Evolutionary conservation across 1,284 basidiomycete genomes (phyloP).

Genomic region (Marasmius tenuissimus): DNA sequence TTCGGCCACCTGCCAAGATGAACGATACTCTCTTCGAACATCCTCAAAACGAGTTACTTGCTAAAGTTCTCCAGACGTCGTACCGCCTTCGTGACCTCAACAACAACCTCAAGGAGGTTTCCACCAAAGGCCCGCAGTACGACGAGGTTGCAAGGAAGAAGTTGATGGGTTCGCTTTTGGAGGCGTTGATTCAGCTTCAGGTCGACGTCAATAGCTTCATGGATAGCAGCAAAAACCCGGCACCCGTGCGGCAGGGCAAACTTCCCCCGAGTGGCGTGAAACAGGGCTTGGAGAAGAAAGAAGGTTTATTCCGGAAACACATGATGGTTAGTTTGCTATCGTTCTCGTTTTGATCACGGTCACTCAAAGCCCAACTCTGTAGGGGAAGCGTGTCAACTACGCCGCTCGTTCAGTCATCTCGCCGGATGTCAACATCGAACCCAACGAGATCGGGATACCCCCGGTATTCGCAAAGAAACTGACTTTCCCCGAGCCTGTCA

Average conservation of each 20-base stretch:
- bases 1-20: slow-evolving; percentile 93
- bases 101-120: slow-evolving; percentile 61
- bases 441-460: slow-evolving; percentile 98
- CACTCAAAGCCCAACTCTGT: slow-evolving; percentile 9
- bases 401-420: slow-evolving; percentile 99
- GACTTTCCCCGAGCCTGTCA: slow-evolving; percentile 98
- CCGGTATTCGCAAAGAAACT: slow-evolving; percentile 97
- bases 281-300: slow-evolving; percentile 98
- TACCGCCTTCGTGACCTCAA: slow-evolving; percentile 83
- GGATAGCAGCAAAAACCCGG: slow-evolving; percentile 96
- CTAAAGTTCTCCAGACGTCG: slow-evolving; percentile 81
- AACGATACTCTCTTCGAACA: slow-evolving; percentile 95
- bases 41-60: slow-evolving; percentile 93
- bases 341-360: slow-evolving; percentile 2
- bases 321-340: slow-evolving; percentile 82
- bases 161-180: slow-evolving; percentile 74
- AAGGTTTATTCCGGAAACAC: slow-evolving; percentile 96
- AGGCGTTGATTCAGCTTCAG: slow-evolving; percentile 87
- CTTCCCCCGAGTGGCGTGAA: slow-evolving; percentile 95
- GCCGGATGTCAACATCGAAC: slow-evolving; percentile 99
- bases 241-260: slow-evolving; percentile 83
- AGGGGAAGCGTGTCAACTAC: slow-evolving; percentile 99
- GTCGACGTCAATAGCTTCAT: slow-evolving; percentile 97
- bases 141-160: slow-evolving; percentile 61
- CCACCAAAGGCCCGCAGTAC: slow-evolving; percentile 53